phyloP scores from a whole-genome alignment of 805 yeast genomes.

The Priceomyces medius region DNA sequence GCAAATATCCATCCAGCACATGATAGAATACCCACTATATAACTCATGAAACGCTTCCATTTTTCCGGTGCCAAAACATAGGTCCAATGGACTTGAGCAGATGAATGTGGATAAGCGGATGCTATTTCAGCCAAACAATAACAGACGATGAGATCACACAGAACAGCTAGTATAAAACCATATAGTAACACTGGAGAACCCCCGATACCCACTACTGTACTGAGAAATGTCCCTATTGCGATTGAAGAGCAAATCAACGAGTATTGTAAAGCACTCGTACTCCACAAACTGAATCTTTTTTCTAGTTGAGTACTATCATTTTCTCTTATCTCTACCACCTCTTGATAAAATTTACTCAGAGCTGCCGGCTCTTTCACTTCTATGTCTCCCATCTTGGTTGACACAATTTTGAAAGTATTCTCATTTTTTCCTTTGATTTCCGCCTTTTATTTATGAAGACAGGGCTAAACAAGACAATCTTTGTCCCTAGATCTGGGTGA shows the following conservation, averaged over 20 bases:
- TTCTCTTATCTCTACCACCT: too few relatives aligned
- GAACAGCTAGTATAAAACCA: conserved; percentile 19
- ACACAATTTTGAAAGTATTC: too few relatives aligned
- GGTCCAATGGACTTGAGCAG: conserved; percentile 37
- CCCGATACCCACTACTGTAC: conserved; percentile 22
- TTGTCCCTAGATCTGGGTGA: too few relatives aligned
- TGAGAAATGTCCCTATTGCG: conserved; percentile 21
- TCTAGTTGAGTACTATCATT: conserved; percentile 4
- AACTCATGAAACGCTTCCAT: conserved; percentile 24
- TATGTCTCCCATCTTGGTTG: neutral
- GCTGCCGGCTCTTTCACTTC: neutral
- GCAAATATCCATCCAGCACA: conserved; percentile 26
- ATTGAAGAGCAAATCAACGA: conserved; percentile 20
- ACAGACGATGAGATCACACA: conserved; percentile 17
- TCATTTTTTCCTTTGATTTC: too few relatives aligned
- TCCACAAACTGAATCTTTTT: conserved; percentile 16
- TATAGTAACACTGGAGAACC: conserved; percentile 21
- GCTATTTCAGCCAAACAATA: conserved; percentile 27
- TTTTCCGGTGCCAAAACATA: conserved; percentile 24
- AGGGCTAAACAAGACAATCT: too few relatives aligned
- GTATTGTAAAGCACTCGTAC: conserved; percentile 16
- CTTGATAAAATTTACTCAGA: neutral
- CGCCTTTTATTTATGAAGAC: too few relatives aligned
- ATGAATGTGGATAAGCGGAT: conserved; percentile 32
- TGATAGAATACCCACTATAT: conserved; percentile 27